A percentile compares a stretch with the other conserved stretches of the same genome.
Conservation (phyloP, 768 basidiomycete species). For the Mycena floridula region DNA sequence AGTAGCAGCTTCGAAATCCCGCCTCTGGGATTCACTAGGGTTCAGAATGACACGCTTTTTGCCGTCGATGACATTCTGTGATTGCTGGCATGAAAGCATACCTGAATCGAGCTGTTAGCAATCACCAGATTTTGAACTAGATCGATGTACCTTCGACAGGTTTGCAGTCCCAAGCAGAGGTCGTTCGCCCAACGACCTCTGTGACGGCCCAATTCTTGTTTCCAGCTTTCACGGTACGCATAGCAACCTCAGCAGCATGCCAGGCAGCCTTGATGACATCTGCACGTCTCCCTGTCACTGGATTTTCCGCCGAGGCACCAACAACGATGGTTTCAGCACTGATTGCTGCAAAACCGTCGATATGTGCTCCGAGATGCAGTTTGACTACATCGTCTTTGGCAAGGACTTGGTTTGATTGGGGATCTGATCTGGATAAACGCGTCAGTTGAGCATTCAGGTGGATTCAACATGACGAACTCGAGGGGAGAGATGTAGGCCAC, state of each 20-base stretch:
- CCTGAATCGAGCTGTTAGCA: constrained; percentile 35
- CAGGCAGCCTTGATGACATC: constrained; percentile 94
- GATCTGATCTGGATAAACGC: constrained; percentile 54
- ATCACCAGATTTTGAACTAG: constrained; percentile 1
- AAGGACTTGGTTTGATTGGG: constrained; percentile 59
- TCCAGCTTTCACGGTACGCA: constrained; percentile 87
- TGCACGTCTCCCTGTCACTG: constrained; percentile 80
- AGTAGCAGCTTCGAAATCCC: constrained; percentile 77
- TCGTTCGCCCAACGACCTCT: constrained; percentile 71
- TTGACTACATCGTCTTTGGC: constrained; percentile 92
- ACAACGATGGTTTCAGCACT: constrained; percentile 91
- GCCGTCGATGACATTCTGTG: constrained; percentile 92
- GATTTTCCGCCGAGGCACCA: constrained; percentile 65
- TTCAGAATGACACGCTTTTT: constrained; percentile 94
- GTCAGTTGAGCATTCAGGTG: constrained; percentile 10
- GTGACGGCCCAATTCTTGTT: constrained; percentile 96
- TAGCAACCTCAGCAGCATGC: constrained; percentile 86
- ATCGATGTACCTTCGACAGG: constrained; percentile 76
- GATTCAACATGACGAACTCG: constrained; percentile 51
- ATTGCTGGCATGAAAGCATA: constrained; percentile 93
- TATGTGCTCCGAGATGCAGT: constrained; percentile 93
- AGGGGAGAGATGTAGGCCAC: constrained; percentile 98
- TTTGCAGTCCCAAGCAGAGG: constrained; percentile 75
- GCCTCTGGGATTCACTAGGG: constrained; percentile 77
- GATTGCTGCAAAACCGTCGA: constrained; percentile 94